phyloP scores from a whole-genome alignment of 2,329 filamentous ascomycete genomes.

The Fusarium sp. region DNA sequence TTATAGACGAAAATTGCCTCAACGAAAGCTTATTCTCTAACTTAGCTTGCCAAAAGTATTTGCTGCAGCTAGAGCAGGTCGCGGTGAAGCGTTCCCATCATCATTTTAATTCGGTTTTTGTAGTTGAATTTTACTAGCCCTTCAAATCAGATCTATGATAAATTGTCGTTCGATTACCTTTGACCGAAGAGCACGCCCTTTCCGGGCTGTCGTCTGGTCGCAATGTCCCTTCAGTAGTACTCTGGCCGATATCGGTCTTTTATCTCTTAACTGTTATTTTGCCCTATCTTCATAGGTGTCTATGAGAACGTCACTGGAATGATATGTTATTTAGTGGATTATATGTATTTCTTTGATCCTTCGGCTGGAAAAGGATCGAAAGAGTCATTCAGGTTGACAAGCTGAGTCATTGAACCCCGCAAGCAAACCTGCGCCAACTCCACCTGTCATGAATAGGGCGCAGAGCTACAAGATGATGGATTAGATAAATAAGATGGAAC shows the following conservation, averaged over 20 bases:
- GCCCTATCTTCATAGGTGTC: fast-evolving
- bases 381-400: background rate
- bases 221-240: background rate
- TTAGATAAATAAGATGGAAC: background rate
- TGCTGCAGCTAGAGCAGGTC: background rate
- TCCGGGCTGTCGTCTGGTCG: fast-evolving
- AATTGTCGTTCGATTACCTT: background rate
- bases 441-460: background rate
- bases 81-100: background rate
- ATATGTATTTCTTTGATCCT: background rate
- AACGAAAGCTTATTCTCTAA: background rate
- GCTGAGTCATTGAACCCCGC: background rate
- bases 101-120: background rate
- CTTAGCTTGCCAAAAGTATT: background rate
- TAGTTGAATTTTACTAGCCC: no score
- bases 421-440: background rate
- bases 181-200: no score
- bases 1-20: no score
- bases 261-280: background rate
- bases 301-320: fast-evolving
- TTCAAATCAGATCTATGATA: fast-evolving
- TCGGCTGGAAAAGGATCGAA: no score
- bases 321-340: background rate
- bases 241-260: no score
- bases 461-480: background rate